phyloP scores from a whole-genome alignment of 2,329 filamentous ascomycete species.

The Rutstroemia sp. region DNA sequence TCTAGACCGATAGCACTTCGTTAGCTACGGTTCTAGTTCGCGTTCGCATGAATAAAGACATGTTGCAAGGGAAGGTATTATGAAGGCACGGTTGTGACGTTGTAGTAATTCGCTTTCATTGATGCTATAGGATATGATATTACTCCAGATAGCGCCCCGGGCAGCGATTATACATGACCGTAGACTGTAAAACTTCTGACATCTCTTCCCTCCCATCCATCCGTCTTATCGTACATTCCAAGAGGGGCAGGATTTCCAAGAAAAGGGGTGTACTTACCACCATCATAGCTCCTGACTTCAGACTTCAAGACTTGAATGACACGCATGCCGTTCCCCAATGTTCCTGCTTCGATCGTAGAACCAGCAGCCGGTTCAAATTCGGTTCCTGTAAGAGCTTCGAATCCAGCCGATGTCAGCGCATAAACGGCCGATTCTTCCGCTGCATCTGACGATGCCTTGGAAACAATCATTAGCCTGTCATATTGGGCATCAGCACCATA shows the following conservation, averaged over 20 bases:
- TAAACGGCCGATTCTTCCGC: slow-evolving; percentile 76
- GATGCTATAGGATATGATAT: slow-evolving; percentile 32
- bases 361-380: slow-evolving; percentile 91
- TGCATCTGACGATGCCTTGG: slow-evolving; percentile 55
- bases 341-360: slow-evolving; percentile 76
- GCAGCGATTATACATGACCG: slow-evolving; percentile 18
- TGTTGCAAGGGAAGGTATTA: slow-evolving; percentile 19
- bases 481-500: slow-evolving; percentile 54
- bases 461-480: slow-evolving; percentile 77
- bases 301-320: slow-evolving; percentile 83
- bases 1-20: slow-evolving; percentile 41
- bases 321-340: slow-evolving; percentile 70
- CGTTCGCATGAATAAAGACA: slow-evolving; percentile 9
- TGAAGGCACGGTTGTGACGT: slow-evolving; percentile 22
- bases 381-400: slow-evolving; percentile 70
- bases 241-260: slow-evolving; percentile 13
- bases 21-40: slow-evolving; percentile 12
- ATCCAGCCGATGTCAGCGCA: slow-evolving; percentile 61
- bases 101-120: slow-evolving; percentile 32
- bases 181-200: slow-evolving; percentile 4
- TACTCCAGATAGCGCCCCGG: slow-evolving; percentile 29
- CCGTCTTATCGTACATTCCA: background rate
- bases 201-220: background rate
- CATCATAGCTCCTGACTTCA: slow-evolving; percentile 86
- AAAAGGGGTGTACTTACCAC: slow-evolving; percentile 50